Evolutionary conservation across 768 basidiomycete genomes (phyloP), one percentile per base, ranked within the genome.

Genomic region (Boletus reticulatus): DNA sequence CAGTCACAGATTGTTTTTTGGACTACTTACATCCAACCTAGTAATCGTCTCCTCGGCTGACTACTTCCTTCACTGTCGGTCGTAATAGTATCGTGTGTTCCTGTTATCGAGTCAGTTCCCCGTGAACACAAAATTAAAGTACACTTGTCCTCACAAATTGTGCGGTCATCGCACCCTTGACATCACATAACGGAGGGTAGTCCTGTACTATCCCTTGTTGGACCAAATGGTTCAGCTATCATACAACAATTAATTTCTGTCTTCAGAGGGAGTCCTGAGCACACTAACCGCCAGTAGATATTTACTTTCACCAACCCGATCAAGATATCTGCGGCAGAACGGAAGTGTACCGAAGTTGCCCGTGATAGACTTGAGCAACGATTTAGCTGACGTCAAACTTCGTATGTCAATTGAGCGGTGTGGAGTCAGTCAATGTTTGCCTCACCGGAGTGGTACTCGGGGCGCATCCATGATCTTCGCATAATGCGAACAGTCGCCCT

Each of bases 401-500:
- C 8, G n/a, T n/a, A 60, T 5, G 50, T 19, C 9, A 39, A 44
- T 55, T 45, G 60, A 44, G 9, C 2, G 52, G 16, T 37, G 14
- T 16, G 16, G 27, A 29, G 17, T n/a, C n/a, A 34, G 52, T 29
- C 9, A 32, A 34, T 34, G 22, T 43, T 48, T 34, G 43, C 66
- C 83, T 53, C 62, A 93, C 92, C 88, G 82, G 24, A 96, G 76
- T 7, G 87, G 84, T 9, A 86, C 85, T 64, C 83, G 80, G 9
- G 88, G 87, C 0, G 84, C 87, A 69, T 92, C 82, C 52, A 78
- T 68, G 24, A 82, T 79, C 67, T 80, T 82, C 12, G 94, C 94
- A 69, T 96, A 99, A 70, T 98, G 97, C 24, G 94, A 98, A 64
- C 87, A 89, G 31, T 94, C 94, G 19, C 95, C 95, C 89, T 94